These are phyloP conservation scores for Podospora didyma DNA, from an alignment of 495 filamentous ascomycete species.

Conservation along the genomic window DNA sequence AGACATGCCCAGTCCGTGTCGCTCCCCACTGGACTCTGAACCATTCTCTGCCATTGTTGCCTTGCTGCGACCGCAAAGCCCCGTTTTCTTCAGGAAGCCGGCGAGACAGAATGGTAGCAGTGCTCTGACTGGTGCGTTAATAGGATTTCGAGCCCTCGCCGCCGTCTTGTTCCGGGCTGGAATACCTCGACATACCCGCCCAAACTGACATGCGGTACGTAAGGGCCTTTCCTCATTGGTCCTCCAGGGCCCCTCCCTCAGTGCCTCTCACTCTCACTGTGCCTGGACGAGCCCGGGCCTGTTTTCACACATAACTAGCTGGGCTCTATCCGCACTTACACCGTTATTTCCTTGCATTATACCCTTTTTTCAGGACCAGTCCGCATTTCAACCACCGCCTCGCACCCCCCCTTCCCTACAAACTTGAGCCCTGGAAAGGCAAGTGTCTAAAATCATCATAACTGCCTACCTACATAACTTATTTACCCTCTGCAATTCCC, in stretches of 20 bases:
- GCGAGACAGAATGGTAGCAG: conserved; percentile 18
- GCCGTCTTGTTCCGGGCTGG: conserved; percentile 43
- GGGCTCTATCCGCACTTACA: conserved; percentile 21
- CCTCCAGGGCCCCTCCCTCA: neutral
- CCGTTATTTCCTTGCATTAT: conserved; percentile 24
- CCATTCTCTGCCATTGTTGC: neutral
- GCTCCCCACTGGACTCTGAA: neutral
- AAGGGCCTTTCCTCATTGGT: conserved; percentile 8
- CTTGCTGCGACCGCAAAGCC: neutral
- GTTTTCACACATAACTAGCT: conserved; percentile 12
- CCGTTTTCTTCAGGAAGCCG: conserved; percentile 5
- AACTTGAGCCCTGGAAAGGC: neutral
- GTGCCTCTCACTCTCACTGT: neutral
- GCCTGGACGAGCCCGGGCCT: neutral
- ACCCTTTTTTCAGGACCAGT: conserved; percentile 13
- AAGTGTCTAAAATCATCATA: neutral
- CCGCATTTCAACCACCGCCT: neutral
- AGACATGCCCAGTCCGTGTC: neutral
- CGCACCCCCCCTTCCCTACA: neutral
- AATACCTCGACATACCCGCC: conserved; percentile 43
- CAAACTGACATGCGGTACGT: conserved; percentile 49
- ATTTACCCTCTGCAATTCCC: neutral
- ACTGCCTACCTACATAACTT: too few species aligned
- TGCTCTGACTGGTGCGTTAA: conserved; percentile 27
- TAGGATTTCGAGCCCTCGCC: conserved; percentile 50